Evolutionary conservation across 73 alveolate species (phyloP).

Genomic region (Stentor coeruleus): DNA sequence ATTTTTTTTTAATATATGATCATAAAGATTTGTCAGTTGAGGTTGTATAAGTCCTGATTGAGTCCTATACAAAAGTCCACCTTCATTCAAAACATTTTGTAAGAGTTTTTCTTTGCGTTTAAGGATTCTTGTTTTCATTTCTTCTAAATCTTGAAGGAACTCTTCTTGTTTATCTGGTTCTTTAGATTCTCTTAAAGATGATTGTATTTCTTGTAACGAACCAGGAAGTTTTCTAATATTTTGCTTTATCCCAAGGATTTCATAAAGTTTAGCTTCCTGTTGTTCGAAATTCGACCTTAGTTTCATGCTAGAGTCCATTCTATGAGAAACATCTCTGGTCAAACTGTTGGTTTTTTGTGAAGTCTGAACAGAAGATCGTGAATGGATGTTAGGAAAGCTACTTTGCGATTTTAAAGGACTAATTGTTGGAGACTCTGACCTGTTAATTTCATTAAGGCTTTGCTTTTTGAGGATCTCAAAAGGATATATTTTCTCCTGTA

Average conservation of each 20-base stretch:
- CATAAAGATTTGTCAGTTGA: background rate
- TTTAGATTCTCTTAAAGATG: background rate
- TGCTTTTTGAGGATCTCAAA: too few relatives aligned
- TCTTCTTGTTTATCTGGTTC: background rate
- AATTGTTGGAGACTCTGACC: too few relatives aligned
- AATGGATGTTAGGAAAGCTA: too few relatives aligned
- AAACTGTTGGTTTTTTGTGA: background rate
- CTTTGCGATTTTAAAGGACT: too few relatives aligned
- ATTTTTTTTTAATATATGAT: background rate
- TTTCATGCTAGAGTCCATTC: background rate
- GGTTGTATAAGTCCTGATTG: background rate
- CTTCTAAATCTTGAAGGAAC: background rate
- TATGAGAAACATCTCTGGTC: background rate
- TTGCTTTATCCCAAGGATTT: background rate
- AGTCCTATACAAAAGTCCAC: background rate
- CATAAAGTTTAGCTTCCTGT: background rate
- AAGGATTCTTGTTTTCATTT: background rate
- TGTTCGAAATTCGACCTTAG: background rate
- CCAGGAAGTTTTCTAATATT: background rate
- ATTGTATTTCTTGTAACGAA: background rate
- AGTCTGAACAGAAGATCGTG: background rate
- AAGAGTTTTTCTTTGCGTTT: background rate
- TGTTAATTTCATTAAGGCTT: too few relatives aligned
- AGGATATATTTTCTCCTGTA: too few relatives aligned
- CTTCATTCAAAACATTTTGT: background rate